phyloP scores from a whole-genome alignment of 192 early-diverging fungal species.

The Umbelopsis sp. region DNA sequence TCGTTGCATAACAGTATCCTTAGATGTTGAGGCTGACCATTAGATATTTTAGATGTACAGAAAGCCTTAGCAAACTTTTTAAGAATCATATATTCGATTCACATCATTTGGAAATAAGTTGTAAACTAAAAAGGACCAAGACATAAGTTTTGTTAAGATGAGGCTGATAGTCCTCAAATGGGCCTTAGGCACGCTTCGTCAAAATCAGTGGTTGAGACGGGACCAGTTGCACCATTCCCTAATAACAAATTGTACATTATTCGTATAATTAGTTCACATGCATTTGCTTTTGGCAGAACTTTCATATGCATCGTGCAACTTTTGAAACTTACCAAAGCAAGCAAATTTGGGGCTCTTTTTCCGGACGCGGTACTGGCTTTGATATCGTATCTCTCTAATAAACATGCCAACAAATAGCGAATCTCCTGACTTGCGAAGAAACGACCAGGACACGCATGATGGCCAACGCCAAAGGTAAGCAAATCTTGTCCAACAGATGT shows the following conservation, averaged over 20 bases:
- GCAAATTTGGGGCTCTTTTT: neutral
- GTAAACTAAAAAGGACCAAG: no score
- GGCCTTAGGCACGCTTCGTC: neutral
- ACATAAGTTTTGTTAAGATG: no score
- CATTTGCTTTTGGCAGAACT: no score
- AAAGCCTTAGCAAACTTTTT: no score
- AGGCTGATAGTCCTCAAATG: no score
- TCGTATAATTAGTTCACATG: neutral
- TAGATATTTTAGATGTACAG: no score
- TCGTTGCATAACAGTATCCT: no score
- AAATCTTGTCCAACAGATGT: slow-evolving; percentile 12
- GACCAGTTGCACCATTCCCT: neutral
- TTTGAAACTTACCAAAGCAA: neutral
- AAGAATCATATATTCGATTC: no score
- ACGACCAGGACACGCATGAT: slow-evolving; percentile 39
- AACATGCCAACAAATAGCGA: slow-evolving; percentile 18
- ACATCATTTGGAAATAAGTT: no score
- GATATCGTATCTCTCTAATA: neutral
- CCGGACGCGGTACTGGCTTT: neutral
- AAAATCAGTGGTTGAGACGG: neutral
- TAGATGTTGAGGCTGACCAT: no score
- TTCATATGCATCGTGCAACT: no score
- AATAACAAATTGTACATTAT: no score
- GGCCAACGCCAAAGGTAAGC: slow-evolving; percentile 34
- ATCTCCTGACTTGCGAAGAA: slow-evolving; percentile 35